Evolutionary conservation across 2,329 filamentous ascomycete species (phyloP).

Genomic region (Hysterium pulicare): DNA sequence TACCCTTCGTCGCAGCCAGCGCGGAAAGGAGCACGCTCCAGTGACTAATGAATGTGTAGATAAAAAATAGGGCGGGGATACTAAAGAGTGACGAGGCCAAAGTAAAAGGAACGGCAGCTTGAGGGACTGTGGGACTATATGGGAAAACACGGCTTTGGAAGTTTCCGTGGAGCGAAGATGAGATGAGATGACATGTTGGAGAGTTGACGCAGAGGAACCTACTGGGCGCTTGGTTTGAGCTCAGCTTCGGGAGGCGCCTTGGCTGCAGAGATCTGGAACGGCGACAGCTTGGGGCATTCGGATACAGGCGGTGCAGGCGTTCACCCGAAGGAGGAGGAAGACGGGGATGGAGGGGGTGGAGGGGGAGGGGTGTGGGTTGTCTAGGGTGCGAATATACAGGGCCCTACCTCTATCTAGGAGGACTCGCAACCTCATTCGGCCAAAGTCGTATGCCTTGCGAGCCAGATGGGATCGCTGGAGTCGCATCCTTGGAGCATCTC

Average conservation of each 20-base stretch:
- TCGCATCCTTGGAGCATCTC: conserved; percentile 18
- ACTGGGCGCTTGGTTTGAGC: conserved; percentile 35
- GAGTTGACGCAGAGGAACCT: conserved; percentile 36
- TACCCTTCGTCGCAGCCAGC: conserved; percentile 34
- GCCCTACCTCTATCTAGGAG: conserved; percentile 9
- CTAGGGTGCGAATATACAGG: conserved; percentile 21
- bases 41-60: conserved; percentile 17
- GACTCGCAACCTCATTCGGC: conserved; percentile 13
- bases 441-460: conserved; percentile 4
- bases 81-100: conserved; percentile 40
- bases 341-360: conserved; percentile 33
- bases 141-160: conserved; percentile 28
- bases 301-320: conserved; percentile 20
- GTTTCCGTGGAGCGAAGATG: conserved; percentile 28
- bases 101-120: conserved; percentile 30
- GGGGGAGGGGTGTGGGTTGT: conserved; percentile 14
- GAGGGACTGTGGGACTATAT: conserved; percentile 35
- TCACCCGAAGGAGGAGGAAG: conserved; percentile 36
- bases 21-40: conserved; percentile 40
- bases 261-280: conserved; percentile 42
- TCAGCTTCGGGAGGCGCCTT: conserved; percentile 38
- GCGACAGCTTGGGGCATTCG: conserved; percentile 28
- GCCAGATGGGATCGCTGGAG: conserved; percentile 17
- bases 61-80: conserved; percentile 23
- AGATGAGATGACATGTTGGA: conserved; percentile 29